phyloP scores from a whole-genome alignment of 257 asterid genomes.

The Nicotiana sylvestris region DNA sequence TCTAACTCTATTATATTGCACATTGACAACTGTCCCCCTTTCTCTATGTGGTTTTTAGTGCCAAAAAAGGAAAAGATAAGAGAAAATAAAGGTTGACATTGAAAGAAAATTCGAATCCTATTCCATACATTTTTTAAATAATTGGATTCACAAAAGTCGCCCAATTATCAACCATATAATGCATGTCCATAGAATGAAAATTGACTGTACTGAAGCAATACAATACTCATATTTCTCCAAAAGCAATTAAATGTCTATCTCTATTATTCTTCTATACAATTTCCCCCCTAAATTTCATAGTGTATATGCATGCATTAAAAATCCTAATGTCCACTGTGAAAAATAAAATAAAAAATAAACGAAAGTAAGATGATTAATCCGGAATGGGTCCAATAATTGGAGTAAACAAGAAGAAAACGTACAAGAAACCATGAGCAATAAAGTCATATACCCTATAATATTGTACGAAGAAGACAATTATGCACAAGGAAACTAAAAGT shows the following conservation, averaged over 20 bases:
- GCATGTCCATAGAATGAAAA: neutral
- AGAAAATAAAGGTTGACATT: neutral
- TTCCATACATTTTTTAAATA: neutral
- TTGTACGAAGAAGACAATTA: neutral
- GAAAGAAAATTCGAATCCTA: neutral
- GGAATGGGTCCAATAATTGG: neutral
- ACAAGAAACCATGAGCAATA: constrained; percentile 5
- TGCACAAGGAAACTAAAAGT: neutral
- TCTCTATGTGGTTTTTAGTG: neutral
- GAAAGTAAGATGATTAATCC: neutral
- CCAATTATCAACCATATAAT: neutral
- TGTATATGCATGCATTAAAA: neutral
- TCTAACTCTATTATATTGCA: neutral
- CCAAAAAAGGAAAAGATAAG: neutral
- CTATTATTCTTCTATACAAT: too few relatives aligned
- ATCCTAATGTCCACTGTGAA: neutral
- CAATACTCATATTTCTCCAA: neutral
- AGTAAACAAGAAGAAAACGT: neutral
- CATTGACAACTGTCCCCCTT: neutral
- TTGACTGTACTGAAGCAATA: neutral
- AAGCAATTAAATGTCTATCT: neutral
- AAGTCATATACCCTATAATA: neutral
- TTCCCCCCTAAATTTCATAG: neutral
- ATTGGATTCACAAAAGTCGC: neutral
- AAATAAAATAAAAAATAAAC: neutral